Evolutionary conservation across 2,329 filamentous ascomycete species (phyloP).

Genomic region (Clonostachys chloroleuca): DNA sequence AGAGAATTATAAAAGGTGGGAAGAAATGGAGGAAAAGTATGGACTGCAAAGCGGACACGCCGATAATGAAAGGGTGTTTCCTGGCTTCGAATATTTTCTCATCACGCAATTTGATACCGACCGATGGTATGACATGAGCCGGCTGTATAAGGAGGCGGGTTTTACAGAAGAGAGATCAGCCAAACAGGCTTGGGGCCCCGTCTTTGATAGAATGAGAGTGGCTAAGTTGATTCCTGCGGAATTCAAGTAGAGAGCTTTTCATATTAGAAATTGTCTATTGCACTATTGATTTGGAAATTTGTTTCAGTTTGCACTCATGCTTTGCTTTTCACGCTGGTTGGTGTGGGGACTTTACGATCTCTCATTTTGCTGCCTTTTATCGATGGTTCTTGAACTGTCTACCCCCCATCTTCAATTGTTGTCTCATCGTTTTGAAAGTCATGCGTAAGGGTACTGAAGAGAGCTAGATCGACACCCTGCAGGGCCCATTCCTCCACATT

Average conservation of each 20-base stretch:
- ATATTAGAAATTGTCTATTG: too few relatives aligned
- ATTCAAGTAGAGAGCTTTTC: not conserved
- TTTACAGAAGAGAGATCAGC: slow-evolving; percentile 33
- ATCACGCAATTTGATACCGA: slow-evolving; percentile 37
- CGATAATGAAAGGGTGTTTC: slow-evolving; percentile 23
- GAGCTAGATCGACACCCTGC: not conserved
- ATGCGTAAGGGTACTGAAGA: not conserved
- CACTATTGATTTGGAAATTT: too few relatives aligned
- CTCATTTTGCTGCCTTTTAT: too few relatives aligned
- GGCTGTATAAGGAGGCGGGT: slow-evolving; percentile 29
- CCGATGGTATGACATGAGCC: slow-evolving; percentile 35
- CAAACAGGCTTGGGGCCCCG: slow-evolving; percentile 26
- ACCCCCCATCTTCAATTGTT: too few relatives aligned
- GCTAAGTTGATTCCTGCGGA: slow-evolving; percentile 29
- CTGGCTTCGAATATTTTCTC: slow-evolving; percentile 34
- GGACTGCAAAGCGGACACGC: slow-evolving; percentile 27
- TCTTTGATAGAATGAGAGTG: slow-evolving; percentile 36
- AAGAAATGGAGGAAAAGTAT: slow-evolving; percentile 23
- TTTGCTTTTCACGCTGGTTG: too few relatives aligned
- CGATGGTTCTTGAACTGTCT: too few relatives aligned
- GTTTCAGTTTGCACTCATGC: too few relatives aligned
- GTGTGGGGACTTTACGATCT: too few relatives aligned
- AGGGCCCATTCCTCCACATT: not conserved
- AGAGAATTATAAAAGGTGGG: slow-evolving; percentile 20
- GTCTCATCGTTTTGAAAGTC: too few relatives aligned